Conservation (phyloP, 371 early-diverging fungal species). For the Mucor lusitanicus region DNA sequence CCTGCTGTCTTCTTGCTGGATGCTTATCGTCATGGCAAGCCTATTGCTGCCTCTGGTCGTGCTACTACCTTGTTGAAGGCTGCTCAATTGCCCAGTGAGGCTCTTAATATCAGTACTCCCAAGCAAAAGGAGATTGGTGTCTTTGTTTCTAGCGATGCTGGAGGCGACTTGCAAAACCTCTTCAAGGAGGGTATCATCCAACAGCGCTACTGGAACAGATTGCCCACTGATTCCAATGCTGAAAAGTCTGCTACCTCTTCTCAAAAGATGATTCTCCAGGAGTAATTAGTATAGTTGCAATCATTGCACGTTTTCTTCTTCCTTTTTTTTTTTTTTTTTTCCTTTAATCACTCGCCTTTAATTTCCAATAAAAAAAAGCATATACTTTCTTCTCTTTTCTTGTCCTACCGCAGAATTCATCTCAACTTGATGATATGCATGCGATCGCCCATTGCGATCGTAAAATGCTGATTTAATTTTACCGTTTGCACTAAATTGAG, state of each 20-base stretch:
- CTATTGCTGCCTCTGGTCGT: conserved; percentile 33
- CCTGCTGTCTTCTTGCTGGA: conserved; percentile 34
- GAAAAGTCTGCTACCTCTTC: not conserved
- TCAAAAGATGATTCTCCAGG: not conserved
- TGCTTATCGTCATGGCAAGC: conserved; percentile 43
- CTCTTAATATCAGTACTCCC: not conserved
- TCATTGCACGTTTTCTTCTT: not conserved
- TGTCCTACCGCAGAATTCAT: not conserved
- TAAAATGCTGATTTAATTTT: no score
- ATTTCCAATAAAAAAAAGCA: not conserved
- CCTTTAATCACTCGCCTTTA: not conserved
- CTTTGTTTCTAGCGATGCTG: not conserved
- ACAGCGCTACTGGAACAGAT: conserved; percentile 43
- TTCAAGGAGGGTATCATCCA: conserved; percentile 29
- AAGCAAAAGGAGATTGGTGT: not conserved
- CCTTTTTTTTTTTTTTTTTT: not conserved
- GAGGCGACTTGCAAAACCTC: not conserved
- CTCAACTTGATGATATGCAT: no score
- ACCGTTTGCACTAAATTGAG: not conserved
- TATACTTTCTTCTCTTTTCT: not conserved
- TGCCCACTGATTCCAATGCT: conserved; percentile 32
- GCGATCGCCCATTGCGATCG: no score
- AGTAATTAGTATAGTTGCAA: not conserved
- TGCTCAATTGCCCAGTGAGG: not conserved
- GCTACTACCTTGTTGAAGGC: conserved; percentile 25